These are phyloP conservation scores for Xylariales sp. DNA, from an alignment of 2,329 filamentous ascomycete species.

Conservation along the genomic window DNA sequence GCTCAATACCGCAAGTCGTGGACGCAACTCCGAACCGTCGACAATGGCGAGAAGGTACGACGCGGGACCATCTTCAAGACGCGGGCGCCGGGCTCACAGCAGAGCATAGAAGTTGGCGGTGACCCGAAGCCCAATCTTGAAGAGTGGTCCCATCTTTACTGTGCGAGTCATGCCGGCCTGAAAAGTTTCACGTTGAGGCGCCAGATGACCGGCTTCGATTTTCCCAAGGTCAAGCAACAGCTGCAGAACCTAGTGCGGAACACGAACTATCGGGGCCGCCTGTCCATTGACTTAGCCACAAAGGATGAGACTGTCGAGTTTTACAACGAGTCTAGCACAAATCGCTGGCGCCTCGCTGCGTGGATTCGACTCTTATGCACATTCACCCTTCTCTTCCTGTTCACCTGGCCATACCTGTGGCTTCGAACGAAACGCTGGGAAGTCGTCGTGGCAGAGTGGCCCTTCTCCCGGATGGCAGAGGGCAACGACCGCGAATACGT, in stretches of 20 bases:
- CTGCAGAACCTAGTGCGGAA: slow-evolving; percentile 54
- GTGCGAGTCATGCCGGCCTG: slow-evolving; percentile 50
- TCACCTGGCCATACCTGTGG: slow-evolving; percentile 67
- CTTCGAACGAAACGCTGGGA: slow-evolving; percentile 64
- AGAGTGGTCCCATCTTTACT: slow-evolving; percentile 68
- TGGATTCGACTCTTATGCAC: slow-evolving; percentile 65
- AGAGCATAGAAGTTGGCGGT: slow-evolving; percentile 39
- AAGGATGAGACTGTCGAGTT: slow-evolving; percentile 54
- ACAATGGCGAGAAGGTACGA: slow-evolving; percentile 55
- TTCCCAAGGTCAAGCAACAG: slow-evolving; percentile 43
- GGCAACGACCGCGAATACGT: slow-evolving; percentile 43
- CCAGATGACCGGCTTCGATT: slow-evolving; percentile 56
- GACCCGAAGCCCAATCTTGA: slow-evolving; percentile 34
- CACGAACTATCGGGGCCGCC: slow-evolving; percentile 63
- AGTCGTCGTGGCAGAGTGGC: slow-evolving; percentile 59
- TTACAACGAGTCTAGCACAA: slow-evolving; percentile 58
- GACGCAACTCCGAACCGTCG: slow-evolving; percentile 44
- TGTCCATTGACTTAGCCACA: slow-evolving; percentile 55
- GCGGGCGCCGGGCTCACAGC: slow-evolving; percentile 28
- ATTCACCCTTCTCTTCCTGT: slow-evolving; percentile 62
- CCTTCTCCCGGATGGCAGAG: slow-evolving; percentile 37
- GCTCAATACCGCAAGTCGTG: slow-evolving; percentile 34
- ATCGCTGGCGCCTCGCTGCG: slow-evolving; percentile 57
- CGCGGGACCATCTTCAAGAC: slow-evolving; percentile 58
- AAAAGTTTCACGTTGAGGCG: slow-evolving; percentile 52